Evolutionary conservation across 768 basidiomycete genomes (phyloP), one percentile per base, ranked within the genome.

Genomic region (Daedalea quercina): DNA sequence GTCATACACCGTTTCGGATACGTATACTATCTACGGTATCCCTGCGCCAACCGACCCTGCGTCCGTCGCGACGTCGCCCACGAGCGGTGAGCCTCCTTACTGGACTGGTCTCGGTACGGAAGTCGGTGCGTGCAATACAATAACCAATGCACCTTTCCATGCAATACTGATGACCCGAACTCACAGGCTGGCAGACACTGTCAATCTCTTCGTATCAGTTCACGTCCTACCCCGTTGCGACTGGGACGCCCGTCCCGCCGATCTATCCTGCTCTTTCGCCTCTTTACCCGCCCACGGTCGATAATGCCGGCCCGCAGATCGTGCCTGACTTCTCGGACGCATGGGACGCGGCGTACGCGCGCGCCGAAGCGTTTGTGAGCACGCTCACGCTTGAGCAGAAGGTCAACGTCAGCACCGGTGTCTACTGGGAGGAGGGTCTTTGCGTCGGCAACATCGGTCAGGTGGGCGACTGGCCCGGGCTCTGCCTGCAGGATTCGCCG

Each of bases 401-500:
- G 62, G 78, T 80, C 8, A 81, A 76, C 45, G 65, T 84, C 3
- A 75, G 75, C 11, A 88, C 85, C 4, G 87, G 86, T 37, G 75
- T 85, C 1, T 82, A 82, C n/a, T 85, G 82, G 83, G 60, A 60
- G 62, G 68, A 67, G 50, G 86, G 86, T 1, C 77, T 72, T 1
- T 90, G 88, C 63, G 85, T 90, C 12, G 88, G 68, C 22, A 87
- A 87, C 60, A 86, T 77, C 8, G 72, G 82, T 2, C 45, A 75
- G 0, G 72, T 85, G 15, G 73, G 65, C 12, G 53, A 67, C 41
- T 89, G 78, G 67, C 84, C 84, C 0, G 85, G 87, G 23, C 69
- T 89, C 17, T 90, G 87, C 65, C 76, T 41, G 31, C 51, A 83
- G 76, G 84, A 87, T 57, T 82, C 84, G 20, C 89, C 89, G 2